Evolutionary conservation across 352 stramenopile species (phyloP).

Genomic region (Globisporangium okanoganense): DNA sequence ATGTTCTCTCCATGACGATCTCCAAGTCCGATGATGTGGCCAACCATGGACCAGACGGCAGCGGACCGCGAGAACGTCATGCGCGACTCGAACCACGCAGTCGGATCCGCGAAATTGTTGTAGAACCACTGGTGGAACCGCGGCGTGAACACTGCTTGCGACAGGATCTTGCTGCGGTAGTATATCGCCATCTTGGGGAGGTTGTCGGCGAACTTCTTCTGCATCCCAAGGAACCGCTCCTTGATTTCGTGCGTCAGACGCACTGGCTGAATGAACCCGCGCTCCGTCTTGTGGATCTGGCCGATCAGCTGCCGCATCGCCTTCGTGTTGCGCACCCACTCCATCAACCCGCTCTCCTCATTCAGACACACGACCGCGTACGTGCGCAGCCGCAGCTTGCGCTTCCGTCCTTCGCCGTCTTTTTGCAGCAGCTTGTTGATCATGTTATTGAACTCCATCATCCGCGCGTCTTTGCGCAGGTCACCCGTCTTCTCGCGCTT

Average conservation of each 20-base stretch:
- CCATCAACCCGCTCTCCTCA: slow-evolving; percentile 98
- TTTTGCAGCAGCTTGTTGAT: slow-evolving; percentile 98
- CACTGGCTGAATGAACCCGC: slow-evolving; percentile 76
- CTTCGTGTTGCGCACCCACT: slow-evolving; percentile 99
- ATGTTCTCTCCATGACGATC: slow-evolving; percentile 99
- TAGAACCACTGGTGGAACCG: slow-evolving; percentile 99
- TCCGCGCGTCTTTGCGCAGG: slow-evolving; percentile 98
- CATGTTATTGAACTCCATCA: slow-evolving; percentile 99
- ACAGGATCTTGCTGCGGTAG: slow-evolving; percentile 67
- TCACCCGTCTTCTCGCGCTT: slow-evolving; percentile 98
- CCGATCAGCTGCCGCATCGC: slow-evolving; percentile 89
- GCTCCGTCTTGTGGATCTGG: slow-evolving; percentile 86
- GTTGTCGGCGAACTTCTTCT: slow-evolving; percentile 80
- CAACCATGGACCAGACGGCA: slow-evolving; percentile 97
- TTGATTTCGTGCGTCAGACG: slow-evolving; percentile 80
- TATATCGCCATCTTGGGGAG: slow-evolving; percentile 71
- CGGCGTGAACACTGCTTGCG: slow-evolving; percentile 84
- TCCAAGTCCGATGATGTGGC: slow-evolving; percentile 92
- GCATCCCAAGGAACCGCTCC: slow-evolving; percentile 86
- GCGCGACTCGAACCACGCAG: slow-evolving; percentile 97
- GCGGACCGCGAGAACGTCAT: slow-evolving; percentile 79
- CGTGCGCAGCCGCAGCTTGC: slow-evolving; percentile 94
- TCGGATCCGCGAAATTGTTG: slow-evolving; percentile 97
- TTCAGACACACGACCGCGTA: slow-evolving; percentile 99
- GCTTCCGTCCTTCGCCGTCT: slow-evolving; percentile 84